Evolutionary conservation across 2,329 filamentous ascomycete genomes (phyloP), one percentile per base, ranked within the genome.

Genomic region (Rasamsonia emersonii): DNA sequence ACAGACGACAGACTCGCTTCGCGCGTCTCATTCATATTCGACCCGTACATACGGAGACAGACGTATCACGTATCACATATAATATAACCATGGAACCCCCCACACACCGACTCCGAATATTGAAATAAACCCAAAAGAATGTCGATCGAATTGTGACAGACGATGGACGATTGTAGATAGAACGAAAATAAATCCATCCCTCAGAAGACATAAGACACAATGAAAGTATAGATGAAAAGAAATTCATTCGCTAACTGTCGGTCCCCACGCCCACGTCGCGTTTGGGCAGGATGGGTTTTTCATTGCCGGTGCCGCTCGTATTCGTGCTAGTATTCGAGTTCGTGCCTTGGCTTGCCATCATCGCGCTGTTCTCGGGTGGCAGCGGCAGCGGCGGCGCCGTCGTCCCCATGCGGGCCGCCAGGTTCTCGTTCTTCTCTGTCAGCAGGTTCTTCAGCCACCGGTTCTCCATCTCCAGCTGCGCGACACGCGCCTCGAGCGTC

Each of bases 361-460:
- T n/a, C 5, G 5, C 10, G 24, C 11, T 27, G 17, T n/a, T 16
- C 13, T 32, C 30, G 0, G 31, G 19, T 14, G 34, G 28, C 10
- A 35, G 35, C 21, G 32, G 31, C 31, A 32, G 29, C 27, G 35
- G 30, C 10, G 38, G 27, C 31, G n/a, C n/a, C n/a, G n/a, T n/a
- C n/a, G n/a, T n/a, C n/a, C n/a, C n/a, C n/a, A 39, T 18, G n/a
- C 37, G 24, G 16, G 39, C 23, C 1, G 33, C 20, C 16, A 38
- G 10, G 28, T 41, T 41, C n/a, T 41, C 56, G 47, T 85, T 85
- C 73, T 88, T 89, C 59, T 88, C 83, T 35, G 83, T 82, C 30
- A 89, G 76, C 31, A 86, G 64, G 53, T 82, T 79, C 65, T 82
- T 83, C 40, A 86, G 64, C 82, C 81, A 86, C 58, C 82, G 80